Evolutionary conservation across 2,329 filamentous ascomycete genomes (phyloP), one percentile per base, ranked within the genome.

Genomic region (Septoria linicola): DNA sequence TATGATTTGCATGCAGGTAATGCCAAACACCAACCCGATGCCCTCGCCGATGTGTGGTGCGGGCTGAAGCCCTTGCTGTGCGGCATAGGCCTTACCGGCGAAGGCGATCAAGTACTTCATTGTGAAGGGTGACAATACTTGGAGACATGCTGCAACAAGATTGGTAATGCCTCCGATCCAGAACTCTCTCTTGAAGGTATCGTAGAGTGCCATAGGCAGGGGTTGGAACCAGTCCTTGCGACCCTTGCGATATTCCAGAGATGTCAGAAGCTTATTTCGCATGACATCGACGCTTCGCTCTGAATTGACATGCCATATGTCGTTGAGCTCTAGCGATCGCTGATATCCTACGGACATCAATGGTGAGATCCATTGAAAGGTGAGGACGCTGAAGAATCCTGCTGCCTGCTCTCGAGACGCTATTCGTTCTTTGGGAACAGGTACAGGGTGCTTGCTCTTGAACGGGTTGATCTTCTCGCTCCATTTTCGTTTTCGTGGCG

Each of bases 271-370:
- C 59, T 78, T 85, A 6, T 72, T 70, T 6, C 87, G 83, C 69
- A 96, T 75, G 8, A 82, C 74, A 56, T 88, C 83, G 37, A 89
- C 83, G 13, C 82, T 80, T 54, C 93, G 80, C 54, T 87, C 74
- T 0, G 91, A 91, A 58, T 96, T 96, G 60, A 97, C 87, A 1
- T 78, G 74, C 86, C 90, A 97, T 51, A 99, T 83, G 68, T 99
- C 93, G 59, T 87, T 88, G 49, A 84, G 73, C 64, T 96, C 86
- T 2, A 99, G 78, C 2, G 84, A 82, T 11, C 93, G 84, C 66
- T 89, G 84, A 70, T 96, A 97, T 30, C 93, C 93, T 32, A 83
- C 81, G 57, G 72, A 78, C 91, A 97, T 97, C 49, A 97, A 67
- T 1, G 89, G 85, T 0, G 83, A 83, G 78, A 96, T 92, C 92